These are phyloP conservation scores for Diaporthe vaccinii DNA, from an alignment of 2,329 filamentous ascomycete genomes.

Conservation along the genomic window DNA sequence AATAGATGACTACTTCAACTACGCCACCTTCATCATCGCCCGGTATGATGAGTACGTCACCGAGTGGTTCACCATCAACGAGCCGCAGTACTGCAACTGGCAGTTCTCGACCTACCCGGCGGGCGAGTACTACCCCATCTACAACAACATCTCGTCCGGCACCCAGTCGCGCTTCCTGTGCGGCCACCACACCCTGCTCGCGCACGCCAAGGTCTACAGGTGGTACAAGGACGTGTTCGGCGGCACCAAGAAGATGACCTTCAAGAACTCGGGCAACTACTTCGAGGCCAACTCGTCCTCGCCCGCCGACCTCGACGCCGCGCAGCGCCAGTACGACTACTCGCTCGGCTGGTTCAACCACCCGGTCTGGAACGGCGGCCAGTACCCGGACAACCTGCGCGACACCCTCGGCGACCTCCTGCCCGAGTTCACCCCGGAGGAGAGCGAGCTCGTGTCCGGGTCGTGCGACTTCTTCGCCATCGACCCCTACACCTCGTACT, in stretches of 20 bases:
- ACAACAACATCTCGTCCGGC: slow-evolving; percentile 33
- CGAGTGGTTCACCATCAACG: slow-evolving; percentile 34
- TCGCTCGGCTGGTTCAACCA: slow-evolving; percentile 32
- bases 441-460: slow-evolving; percentile 17
- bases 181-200: slow-evolving; percentile 34
- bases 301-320: slow-evolving; percentile 20
- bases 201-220: slow-evolving; percentile 28
- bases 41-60: slow-evolving; percentile 22
- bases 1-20: slow-evolving; percentile 35
- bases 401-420: slow-evolving; percentile 31
- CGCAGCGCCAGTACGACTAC: slow-evolving; percentile 30
- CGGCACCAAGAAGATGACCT: slow-evolving; percentile 34
- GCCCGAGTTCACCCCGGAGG: slow-evolving; percentile 22
- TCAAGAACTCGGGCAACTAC: slow-evolving; percentile 33
- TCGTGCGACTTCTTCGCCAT: slow-evolving; percentile 36
- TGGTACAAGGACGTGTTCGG: slow-evolving; percentile 34
- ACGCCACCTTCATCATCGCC: slow-evolving; percentile 31
- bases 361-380: slow-evolving; percentile 30
- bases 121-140: slow-evolving; percentile 29
- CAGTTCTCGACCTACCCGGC: slow-evolving; percentile 29
- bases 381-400: slow-evolving; percentile 28
- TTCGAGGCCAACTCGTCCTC: slow-evolving; percentile 24
- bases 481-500: slow-evolving; percentile 31
- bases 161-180: slow-evolving; percentile 30
- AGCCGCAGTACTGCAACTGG: slow-evolving; percentile 34